Evolutionary conservation across 2,329 filamentous ascomycete genomes (phyloP).

Genomic region (Curvularia spicifera): DNA sequence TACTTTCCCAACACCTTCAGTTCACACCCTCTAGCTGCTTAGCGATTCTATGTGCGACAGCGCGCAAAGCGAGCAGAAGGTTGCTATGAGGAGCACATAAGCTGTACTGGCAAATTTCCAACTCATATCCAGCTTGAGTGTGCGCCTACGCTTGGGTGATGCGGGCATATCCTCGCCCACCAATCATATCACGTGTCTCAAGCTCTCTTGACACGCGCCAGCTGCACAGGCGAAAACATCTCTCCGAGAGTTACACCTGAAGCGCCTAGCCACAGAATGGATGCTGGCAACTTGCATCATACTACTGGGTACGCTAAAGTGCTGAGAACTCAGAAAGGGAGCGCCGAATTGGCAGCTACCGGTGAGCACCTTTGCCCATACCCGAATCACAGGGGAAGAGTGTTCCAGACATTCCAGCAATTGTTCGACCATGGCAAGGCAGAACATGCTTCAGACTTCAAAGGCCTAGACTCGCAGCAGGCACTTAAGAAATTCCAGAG

Average conservation of each 20-base stretch:
- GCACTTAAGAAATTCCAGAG: constrained; percentile 31
- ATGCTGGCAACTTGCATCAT: constrained; percentile 27
- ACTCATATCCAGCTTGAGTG: not conserved
- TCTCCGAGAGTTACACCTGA: constrained; percentile 7
- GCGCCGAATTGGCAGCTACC: not conserved
- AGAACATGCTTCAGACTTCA: constrained; percentile 36
- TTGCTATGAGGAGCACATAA: not conserved
- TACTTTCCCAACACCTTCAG: not conserved
- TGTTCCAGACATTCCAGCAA: constrained; percentile 39
- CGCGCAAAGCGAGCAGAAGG: not conserved
- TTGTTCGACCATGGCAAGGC: constrained; percentile 35
- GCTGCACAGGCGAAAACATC: constrained; percentile 2
- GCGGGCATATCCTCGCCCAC: not conserved
- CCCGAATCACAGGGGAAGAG: constrained; percentile 31
- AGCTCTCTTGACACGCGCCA: not conserved
- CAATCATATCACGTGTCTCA: not conserved
- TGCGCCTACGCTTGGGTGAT: not conserved
- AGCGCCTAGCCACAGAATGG: constrained; percentile 22
- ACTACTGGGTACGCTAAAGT: constrained; percentile 32
- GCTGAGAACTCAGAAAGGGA: constrained; percentile 34
- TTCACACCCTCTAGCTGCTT: not conserved
- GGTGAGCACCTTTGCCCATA: constrained; percentile 41
- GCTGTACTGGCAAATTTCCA: not conserved
- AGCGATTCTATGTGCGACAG: not conserved
- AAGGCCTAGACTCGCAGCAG: constrained; percentile 24